phyloP scores from a whole-genome alignment of 495 filamentous ascomycete species.

The Xylaria telfairii region DNA sequence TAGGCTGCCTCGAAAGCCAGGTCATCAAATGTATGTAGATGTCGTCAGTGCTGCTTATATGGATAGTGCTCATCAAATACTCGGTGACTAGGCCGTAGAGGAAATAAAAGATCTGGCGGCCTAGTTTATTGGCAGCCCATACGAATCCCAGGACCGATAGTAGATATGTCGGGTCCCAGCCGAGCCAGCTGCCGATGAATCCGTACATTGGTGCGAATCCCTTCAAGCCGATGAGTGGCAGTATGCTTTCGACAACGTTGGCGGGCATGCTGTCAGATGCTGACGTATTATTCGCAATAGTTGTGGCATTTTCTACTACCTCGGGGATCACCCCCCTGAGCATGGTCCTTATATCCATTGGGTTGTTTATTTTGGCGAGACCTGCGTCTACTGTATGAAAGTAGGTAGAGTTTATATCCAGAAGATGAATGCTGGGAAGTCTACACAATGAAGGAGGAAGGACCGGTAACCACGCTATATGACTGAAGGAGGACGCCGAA shows the following conservation, averaged over 20 bases:
- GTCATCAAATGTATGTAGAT: constrained; percentile 66
- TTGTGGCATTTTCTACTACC: constrained; percentile 18
- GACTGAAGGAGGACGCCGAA: neutral
- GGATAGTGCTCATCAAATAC: constrained; percentile 61
- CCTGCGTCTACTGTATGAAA: neutral
- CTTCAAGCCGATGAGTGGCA: constrained; percentile 31
- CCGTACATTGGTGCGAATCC: constrained; percentile 34
- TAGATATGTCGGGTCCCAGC: constrained; percentile 47
- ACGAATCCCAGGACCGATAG: constrained; percentile 42
- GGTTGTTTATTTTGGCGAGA: neutral
- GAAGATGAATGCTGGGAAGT: neutral
- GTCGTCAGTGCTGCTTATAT: constrained; percentile 62
- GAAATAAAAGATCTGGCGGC: constrained; percentile 37
- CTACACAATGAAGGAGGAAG: neutral
- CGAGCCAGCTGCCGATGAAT: constrained; percentile 40
- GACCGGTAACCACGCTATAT: neutral
- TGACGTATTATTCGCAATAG: constrained; percentile 3
- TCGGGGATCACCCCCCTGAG: constrained; percentile 9
- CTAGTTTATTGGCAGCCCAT: constrained; percentile 48
- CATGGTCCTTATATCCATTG: constrained; percentile 16
- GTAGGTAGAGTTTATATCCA: neutral
- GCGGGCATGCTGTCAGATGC: constrained; percentile 5
- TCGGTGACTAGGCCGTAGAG: constrained; percentile 39
- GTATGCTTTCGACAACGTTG: constrained; percentile 39
- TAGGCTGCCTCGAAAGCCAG: constrained; percentile 63